Evolutionary conservation across 164 flowering plant genomes (phyloP).

Genomic region (Vitis vinifera): DNA sequence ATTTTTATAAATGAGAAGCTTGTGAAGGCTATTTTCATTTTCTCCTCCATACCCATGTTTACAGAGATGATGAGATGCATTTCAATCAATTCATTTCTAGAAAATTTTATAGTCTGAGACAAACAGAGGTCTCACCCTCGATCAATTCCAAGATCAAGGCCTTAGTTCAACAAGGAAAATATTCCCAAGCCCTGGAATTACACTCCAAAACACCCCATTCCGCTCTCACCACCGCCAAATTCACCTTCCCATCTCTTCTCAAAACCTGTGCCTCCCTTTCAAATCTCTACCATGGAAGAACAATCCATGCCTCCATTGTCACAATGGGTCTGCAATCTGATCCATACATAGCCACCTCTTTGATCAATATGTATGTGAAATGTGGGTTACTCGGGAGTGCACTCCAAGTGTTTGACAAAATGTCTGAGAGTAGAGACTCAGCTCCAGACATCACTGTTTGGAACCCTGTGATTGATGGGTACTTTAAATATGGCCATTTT

Average conservation of each 20-base stretch:
- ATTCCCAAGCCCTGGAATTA: constrained; percentile 37
- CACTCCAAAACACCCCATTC: constrained; percentile 15
- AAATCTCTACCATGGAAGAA: constrained; percentile 35
- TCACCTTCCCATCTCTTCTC: constrained; percentile 59
- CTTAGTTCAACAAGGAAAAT: constrained; percentile 34
- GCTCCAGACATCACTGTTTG: constrained; percentile 49
- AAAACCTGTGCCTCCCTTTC: constrained; percentile 51
- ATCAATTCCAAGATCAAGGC: constrained; percentile 31
- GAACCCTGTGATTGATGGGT: constrained; percentile 69
- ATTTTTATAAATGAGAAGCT: too few species aligned
- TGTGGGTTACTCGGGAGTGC: constrained; percentile 51
- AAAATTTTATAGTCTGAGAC: constrained; percentile 9
- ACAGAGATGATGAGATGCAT: constrained; percentile 19
- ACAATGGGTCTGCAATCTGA: constrained; percentile 46
- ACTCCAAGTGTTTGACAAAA: constrained; percentile 46
- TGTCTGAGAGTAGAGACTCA: constrained; percentile 22
- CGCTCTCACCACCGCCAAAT: constrained; percentile 20
- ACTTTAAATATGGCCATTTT: constrained; percentile 30
- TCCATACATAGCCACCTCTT: constrained; percentile 47
- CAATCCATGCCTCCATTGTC: constrained; percentile 43
- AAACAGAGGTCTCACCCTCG: neutral
- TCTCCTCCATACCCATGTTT: too few species aligned
- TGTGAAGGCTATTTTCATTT: too few species aligned
- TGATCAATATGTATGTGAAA: constrained; percentile 55
- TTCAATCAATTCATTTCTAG: constrained; percentile 9